phyloP scores from a whole-genome alignment of 331 rosid genomes.

The Spiraea crenata region DNA sequence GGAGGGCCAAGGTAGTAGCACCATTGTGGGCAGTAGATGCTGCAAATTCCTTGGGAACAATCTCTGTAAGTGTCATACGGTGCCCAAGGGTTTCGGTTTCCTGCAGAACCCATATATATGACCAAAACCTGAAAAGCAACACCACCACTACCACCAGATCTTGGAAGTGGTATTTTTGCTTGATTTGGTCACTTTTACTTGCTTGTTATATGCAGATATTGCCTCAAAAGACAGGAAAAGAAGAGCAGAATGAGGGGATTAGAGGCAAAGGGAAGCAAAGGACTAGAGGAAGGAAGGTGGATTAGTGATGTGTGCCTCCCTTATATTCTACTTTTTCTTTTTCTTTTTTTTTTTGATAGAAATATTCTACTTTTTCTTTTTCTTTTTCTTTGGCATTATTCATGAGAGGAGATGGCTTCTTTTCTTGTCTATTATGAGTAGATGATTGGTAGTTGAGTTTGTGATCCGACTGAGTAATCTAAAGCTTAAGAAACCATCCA shows the following conservation, averaged over 20 bases:
- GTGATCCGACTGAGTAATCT: constrained; percentile 6
- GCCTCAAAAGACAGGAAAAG: constrained; percentile 10
- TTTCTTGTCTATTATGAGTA: constrained; percentile 9
- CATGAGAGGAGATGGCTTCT: constrained; percentile 3
- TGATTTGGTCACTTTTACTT: constrained; percentile 1
- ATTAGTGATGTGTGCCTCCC: constrained; percentile 23
- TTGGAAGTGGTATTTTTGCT: constrained; percentile 11
- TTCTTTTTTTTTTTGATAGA: too few species aligned
- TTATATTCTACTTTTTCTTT: constrained; percentile 20
- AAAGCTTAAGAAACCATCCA: constrained; percentile 3
- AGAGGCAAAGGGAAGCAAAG: constrained; percentile 46
- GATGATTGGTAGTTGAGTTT: constrained; percentile 10
- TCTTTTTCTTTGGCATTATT: constrained; percentile 2
- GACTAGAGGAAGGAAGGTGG: constrained; percentile 25
- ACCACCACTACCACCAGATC: constrained; percentile 5
- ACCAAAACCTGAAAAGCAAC: not conserved
- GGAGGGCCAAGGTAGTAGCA: constrained; percentile 67
- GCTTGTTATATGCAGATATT: constrained; percentile 4
- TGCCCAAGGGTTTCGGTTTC: constrained; percentile 45
- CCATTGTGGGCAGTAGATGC: constrained; percentile 79
- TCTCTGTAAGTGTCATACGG: constrained; percentile 44
- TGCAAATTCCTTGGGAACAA: constrained; percentile 68
- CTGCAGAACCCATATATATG: constrained; percentile 45
- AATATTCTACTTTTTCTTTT: not conserved
- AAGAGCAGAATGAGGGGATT: constrained; percentile 29